Base-by-base conservation (phyloP, 108 stramenopile genomes). In the Stephanodiscus triporus region DNA sequence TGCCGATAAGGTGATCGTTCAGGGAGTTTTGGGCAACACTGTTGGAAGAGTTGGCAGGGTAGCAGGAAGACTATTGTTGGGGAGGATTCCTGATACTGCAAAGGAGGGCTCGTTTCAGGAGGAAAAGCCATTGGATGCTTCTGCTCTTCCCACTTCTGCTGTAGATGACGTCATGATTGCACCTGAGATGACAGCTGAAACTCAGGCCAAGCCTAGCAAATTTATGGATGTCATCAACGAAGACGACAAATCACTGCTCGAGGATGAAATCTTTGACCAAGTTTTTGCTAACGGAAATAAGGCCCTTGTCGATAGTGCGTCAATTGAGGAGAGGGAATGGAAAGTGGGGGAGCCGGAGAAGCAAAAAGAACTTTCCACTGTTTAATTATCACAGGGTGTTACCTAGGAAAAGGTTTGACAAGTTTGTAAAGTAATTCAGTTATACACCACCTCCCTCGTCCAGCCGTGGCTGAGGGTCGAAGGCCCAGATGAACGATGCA, bases 1-100 rank as follows among this genome's bases (percentile, higher is more conserved):
- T 37, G 88, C 84, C 20, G 90, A 91, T 64, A 86, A 86, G 68
- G 89, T 88, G 13, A 72, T 72, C 54, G 90, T 86, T 56, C 63
- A 70, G 26, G 74, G 70, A 34, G 86, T 88, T 0, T 70, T 94
- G 38, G 53, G 66, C 51, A 90, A 89, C 50, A 94, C 91, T n/a
- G 85, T 94, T 5, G 89, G 89, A 56, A 84, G 89, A 19, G 88
- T 90, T 0, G 89, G 85, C 6, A 61, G 78, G 34, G 66, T 91
- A 42, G 77, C 78, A 36, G 84, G 85, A 59, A 78, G 79, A 37
- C 70, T 83, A 6, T 27, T 95, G 24, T 76, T 95, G 45, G 94
- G 94, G 32, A 63, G 78, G 62, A 51, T 95, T 50, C 94, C 94
- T 6, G 94, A 95, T 63, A 81, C 79, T n/a, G 93, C 93, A 13